Base-by-base conservation (phyloP, 139 green algal species). In the Diplosphaera chodatii region DNA sequence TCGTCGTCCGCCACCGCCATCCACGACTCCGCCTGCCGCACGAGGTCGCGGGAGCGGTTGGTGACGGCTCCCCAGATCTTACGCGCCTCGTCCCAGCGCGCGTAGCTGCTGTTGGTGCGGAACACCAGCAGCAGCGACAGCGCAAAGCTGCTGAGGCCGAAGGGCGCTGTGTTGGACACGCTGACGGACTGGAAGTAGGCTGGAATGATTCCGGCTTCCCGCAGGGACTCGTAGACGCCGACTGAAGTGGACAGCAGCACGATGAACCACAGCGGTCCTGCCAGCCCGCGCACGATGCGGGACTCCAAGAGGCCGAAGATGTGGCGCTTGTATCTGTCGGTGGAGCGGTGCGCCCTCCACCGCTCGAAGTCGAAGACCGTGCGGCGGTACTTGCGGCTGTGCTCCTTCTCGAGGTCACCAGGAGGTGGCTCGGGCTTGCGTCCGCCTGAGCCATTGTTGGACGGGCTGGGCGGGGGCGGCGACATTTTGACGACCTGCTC, bases 101-200 rank as follows among this genome's bases (percentile, higher is more conserved):
- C 72, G 33, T 88, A 88, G 18, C 40, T 68, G 28, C 73, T 70
- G 71, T 87, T 87, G 55, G 82, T 86, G 28, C 71, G 67, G 55
- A 85, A 86, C 59, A 81, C 83, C 1, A 89, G 72, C 64, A 89
- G 75, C 68, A 89, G 78, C 3, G 76, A 80, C 40, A 89, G 74
- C 23, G 80, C 79, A 79, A 85, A 84, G 67, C 76, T 75, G 40
- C 73, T 83, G 20, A 86, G 69, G 48, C 78, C 73, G 62, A 88
- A 85, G 32, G 76, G 74, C 48, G 31, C 16, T 20, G 30, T 34
- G 31, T 37, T 69, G 25, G 59, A 20, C 20, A 69, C 31, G 33
- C 31, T 69, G 30, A 69, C 20, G 31, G 30, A 40, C 30, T n/a
- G 31, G 31, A 41, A 69, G 15, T n/a, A 23, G 4, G 16, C 30